Conservation (phyloP, 2,329 filamentous ascomycete genomes). For the Didymella exigua region DNA sequence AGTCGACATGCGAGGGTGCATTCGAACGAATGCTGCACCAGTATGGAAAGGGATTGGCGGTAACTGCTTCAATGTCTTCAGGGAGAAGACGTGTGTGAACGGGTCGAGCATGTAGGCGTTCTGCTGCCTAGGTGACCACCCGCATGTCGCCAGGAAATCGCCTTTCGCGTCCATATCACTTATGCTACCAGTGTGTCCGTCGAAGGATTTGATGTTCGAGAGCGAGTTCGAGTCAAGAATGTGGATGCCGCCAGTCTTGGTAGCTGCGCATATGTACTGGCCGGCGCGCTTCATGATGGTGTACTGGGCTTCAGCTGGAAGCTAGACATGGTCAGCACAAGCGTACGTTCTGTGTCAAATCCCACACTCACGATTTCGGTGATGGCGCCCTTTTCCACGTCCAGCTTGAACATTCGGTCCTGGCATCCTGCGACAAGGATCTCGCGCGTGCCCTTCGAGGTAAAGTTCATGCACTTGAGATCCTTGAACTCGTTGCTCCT, state of each 20-base stretch:
- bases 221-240: slow-evolving; percentile 82
- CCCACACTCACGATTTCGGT: slow-evolving; percentile 46
- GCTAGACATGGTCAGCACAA: slow-evolving; percentile 51
- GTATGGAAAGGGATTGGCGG: slow-evolving; percentile 91
- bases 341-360: not conserved
- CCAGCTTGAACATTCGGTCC: slow-evolving; percentile 78
- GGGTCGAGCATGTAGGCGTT: slow-evolving; percentile 85
- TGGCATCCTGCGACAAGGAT: slow-evolving; percentile 89
- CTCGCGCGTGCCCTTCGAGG: slow-evolving; percentile 80
- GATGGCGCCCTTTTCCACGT: slow-evolving; percentile 62
- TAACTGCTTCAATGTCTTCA: slow-evolving; percentile 86
- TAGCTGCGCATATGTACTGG: slow-evolving; percentile 90
- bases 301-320: slow-evolving; percentile 77
- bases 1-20: slow-evolving; percentile 95
- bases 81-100: slow-evolving; percentile 92
- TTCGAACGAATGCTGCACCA: slow-evolving; percentile 90
- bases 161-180: slow-evolving; percentile 98
- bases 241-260: slow-evolving; percentile 79
- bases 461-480: slow-evolving; percentile 93
- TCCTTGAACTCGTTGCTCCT: slow-evolving; percentile 81
- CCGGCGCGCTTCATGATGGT: slow-evolving; percentile 87
- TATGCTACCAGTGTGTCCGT: slow-evolving; percentile 84
- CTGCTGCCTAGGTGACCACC: slow-evolving; percentile 83
- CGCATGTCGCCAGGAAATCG: slow-evolving; percentile 94
- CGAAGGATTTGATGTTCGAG: slow-evolving; percentile 82